Evolutionary conservation across 768 basidiomycete genomes (phyloP).

Genomic region (Chlorophyllum brunneum): DNA sequence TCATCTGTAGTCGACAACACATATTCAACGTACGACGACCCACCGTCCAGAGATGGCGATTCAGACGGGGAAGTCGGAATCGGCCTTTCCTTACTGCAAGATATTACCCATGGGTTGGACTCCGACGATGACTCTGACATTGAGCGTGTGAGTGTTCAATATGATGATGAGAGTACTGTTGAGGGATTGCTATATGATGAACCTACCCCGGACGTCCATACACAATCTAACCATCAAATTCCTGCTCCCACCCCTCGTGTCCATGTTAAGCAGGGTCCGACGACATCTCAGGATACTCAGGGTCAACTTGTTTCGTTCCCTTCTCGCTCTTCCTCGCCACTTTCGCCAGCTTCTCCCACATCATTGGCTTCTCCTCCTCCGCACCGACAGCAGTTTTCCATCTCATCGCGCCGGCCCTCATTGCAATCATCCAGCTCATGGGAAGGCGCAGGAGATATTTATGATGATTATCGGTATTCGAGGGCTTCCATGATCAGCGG

Average conservation of each 20-base stretch:
- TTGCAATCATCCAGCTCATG: conserved; percentile 35
- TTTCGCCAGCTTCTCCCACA: conserved; percentile 1
- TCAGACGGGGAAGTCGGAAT: conserved; percentile 67
- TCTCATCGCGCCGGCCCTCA: conserved; percentile 23
- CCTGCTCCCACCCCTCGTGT: not conserved
- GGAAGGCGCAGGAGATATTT: conserved; percentile 71
- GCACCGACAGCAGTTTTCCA: not conserved
- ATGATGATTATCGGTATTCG: conserved; percentile 78
- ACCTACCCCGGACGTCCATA: conserved; percentile 15
- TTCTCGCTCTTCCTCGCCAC: conserved; percentile 1
- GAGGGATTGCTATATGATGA: conserved; percentile 21
- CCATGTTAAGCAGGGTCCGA: not conserved
- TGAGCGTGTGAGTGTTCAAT: not conserved
- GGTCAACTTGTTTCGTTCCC: not conserved
- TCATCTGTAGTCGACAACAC: conserved; percentile 21
- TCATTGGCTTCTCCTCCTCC: conserved; percentile 17
- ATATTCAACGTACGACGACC: conserved; percentile 18
- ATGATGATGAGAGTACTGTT: conserved; percentile 18
- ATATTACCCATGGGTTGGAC: conserved; percentile 35
- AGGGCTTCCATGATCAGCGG: conserved; percentile 48
- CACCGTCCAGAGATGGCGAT: conserved; percentile 27
- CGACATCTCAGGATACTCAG: not conserved
- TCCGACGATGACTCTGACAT: conserved; percentile 26
- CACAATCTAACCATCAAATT: not conserved
- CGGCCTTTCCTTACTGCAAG: conserved; percentile 62